Evolutionary conservation across 2,329 filamentous ascomycete species (phyloP), one percentile per base, ranked within the genome.

Genomic region (Sporothrix euskadiensis): DNA sequence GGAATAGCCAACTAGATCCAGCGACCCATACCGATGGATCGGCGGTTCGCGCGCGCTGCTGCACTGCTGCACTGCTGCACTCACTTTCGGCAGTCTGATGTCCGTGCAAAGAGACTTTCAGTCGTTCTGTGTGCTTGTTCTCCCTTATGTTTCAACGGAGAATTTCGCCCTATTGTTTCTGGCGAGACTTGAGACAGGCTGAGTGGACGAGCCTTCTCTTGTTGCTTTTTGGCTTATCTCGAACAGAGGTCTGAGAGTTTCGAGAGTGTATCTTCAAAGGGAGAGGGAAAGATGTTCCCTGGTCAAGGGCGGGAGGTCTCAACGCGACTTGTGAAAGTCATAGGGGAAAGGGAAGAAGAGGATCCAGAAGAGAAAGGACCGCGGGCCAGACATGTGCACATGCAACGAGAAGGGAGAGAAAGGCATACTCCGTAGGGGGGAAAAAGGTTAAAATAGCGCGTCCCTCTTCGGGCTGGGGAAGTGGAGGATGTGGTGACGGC

Each of bases 1-100:
- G 52, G 52, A 9, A 56, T 22, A n/a, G 41, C 8, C 16, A 52
- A 30, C 35, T 69, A 52, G 68, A 59, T 57, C 52, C 16, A 69
- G 35, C 41, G 26, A 70, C n/a, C 54, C 54, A 61, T 71, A 54
- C 54, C 69, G 69, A 71, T 39, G 56, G 69, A 71, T 70, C 68
- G 39, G 68, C 52, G 68, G 49, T 14, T 66, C 22, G 63, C 12
- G 63, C 35, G 59, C 41, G 41, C 6, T 10, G 41, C 63, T 16
- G 8, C 19, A 26, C 26, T 26, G 26, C 26, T 26, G 59, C 41
- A 22, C 6, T n/a, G 41, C 63, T 16, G 8, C 19, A 2, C n/a
- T 22, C 22, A 56, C 52, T 22, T 26, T 26, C 26, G 26, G 26
- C 26, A 26, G 10, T 9, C 22, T 26, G 52, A 12, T 47, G 41